A percentile compares a stretch with the other conserved stretches of the same genome.
Conservation (phyloP, 345 rosid species). For the Bruguiera parviflora region DNA sequence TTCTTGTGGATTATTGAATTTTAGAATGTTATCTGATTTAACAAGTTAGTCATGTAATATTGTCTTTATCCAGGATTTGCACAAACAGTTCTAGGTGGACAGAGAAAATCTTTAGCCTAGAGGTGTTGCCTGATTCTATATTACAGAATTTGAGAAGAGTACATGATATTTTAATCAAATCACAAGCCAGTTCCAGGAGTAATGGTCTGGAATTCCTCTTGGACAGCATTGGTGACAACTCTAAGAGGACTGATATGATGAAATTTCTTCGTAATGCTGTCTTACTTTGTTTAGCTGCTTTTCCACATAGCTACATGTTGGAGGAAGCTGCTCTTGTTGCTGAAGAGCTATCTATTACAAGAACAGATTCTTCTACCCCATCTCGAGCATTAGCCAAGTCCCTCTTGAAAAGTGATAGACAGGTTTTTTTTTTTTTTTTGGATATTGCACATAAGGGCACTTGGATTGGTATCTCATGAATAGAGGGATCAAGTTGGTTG, state of each 20-base stretch:
- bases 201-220: conserved; percentile 45
- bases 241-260: conserved; percentile 58
- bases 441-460: background rate
- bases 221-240: conserved; percentile 41
- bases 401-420: conserved; percentile 86
- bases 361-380: conserved; percentile 62
- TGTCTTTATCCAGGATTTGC: conserved; percentile 47
- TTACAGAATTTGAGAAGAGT: conserved; percentile 48
- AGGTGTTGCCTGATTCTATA: conserved; percentile 55
- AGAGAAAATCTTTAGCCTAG: conserved; percentile 61
- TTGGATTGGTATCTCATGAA: background rate
- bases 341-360: conserved; percentile 67
- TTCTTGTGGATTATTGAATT: background rate
- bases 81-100: conserved; percentile 81
- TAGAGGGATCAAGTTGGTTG: no score
- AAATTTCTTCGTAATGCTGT: conserved; percentile 77
- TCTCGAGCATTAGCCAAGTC: conserved; percentile 80
- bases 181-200: conserved; percentile 30
- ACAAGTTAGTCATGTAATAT: background rate
- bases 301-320: conserved; percentile 72
- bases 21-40: background rate
- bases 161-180: conserved; percentile 28
- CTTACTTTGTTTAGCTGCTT: conserved; percentile 66
- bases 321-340: conserved; percentile 90
- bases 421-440: conserved; percentile 47